These are phyloP conservation scores for Phytophthora uliginosa DNA, from an alignment of 352 stramenopile genomes.

Conservation along the genomic window DNA sequence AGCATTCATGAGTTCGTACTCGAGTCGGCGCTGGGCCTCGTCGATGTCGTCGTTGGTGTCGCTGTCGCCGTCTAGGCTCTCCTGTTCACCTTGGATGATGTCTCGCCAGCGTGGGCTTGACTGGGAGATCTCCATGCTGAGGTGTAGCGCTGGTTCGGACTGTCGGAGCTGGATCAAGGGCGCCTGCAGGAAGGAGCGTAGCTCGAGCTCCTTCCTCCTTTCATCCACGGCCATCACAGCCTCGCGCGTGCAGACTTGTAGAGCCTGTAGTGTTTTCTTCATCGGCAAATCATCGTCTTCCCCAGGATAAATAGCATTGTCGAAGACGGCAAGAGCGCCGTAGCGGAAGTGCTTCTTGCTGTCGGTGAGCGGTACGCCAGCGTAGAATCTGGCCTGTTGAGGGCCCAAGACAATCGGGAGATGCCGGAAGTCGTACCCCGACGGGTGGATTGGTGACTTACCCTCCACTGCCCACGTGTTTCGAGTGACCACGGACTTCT, in stretches of 20 bases:
- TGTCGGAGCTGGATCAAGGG: slow-evolving; percentile 57
- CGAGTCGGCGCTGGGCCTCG: slow-evolving; percentile 27
- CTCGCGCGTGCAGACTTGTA: slow-evolving; percentile 49
- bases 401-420: slow-evolving; percentile 77
- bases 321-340: slow-evolving; percentile 76
- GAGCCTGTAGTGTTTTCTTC: slow-evolving; percentile 33
- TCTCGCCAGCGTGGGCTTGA: slow-evolving; percentile 18
- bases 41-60: slow-evolving; percentile 27
- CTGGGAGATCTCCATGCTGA: slow-evolving; percentile 34
- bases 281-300: slow-evolving; percentile 54
- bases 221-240: slow-evolving; percentile 53
- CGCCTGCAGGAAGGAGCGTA: slow-evolving; percentile 63
- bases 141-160: slow-evolving; percentile 55
- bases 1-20: slow-evolving; percentile 24
- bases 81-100: slow-evolving; percentile 17
- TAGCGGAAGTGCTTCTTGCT: slow-evolving; percentile 49
- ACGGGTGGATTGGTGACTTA: slow-evolving; percentile 32
- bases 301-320: slow-evolving; percentile 46
- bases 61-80: slow-evolving; percentile 36
- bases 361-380: slow-evolving; percentile 68
- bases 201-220: slow-evolving; percentile 54
- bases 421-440: slow-evolving; percentile 60
- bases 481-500: slow-evolving; percentile 57
- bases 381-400: slow-evolving; percentile 81
- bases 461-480: slow-evolving; percentile 46